Evolutionary conservation across 805 yeast species (phyloP).

Genomic region (Saturnispora sanitii): DNA sequence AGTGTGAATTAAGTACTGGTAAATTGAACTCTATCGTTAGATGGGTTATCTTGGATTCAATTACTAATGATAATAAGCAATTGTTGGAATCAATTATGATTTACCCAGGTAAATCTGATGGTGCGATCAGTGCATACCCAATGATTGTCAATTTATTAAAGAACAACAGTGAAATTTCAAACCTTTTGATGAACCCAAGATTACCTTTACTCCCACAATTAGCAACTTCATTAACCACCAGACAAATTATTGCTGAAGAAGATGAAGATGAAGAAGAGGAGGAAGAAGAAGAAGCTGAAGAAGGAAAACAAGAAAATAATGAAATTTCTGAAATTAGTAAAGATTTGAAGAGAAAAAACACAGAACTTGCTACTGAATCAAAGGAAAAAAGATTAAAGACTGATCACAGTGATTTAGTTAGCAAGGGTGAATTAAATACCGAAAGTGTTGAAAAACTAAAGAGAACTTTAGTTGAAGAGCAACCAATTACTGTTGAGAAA

Average conservation of each 20-base stretch:
- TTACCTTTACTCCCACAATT: constrained; percentile 40
- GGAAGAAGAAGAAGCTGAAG: constrained; percentile 15
- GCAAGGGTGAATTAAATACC: constrained; percentile 11
- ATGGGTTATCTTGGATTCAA: constrained; percentile 32
- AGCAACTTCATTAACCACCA: constrained; percentile 3
- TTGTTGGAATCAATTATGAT: constrained; percentile 49
- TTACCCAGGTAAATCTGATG: constrained; percentile 54
- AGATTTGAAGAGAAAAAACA: constrained; percentile 10
- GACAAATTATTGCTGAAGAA: constrained; percentile 4
- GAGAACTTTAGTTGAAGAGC: constrained; percentile 7
- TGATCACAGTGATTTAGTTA: constrained; percentile 13
- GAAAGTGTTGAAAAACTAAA: constrained; percentile 5
- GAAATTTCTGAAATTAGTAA: constrained; percentile 10
- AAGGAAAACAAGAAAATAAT: neutral
- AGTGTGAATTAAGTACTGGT: constrained; percentile 47
- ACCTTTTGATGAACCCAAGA: constrained; percentile 64
- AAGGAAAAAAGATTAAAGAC: constrained; percentile 4
- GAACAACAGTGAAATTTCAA: constrained; percentile 37
- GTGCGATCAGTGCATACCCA: constrained; percentile 54
- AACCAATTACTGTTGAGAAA: constrained; percentile 6
- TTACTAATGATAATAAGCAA: constrained; percentile 26
- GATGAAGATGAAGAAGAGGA: constrained; percentile 5
- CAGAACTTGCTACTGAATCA: constrained; percentile 8
- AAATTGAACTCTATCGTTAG: constrained; percentile 50
- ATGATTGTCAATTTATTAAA: constrained; percentile 41